These are phyloP conservation scores for Penicillium nucicola DNA, from an alignment of 495 filamentous ascomycete genomes.

Conservation along the genomic window DNA sequence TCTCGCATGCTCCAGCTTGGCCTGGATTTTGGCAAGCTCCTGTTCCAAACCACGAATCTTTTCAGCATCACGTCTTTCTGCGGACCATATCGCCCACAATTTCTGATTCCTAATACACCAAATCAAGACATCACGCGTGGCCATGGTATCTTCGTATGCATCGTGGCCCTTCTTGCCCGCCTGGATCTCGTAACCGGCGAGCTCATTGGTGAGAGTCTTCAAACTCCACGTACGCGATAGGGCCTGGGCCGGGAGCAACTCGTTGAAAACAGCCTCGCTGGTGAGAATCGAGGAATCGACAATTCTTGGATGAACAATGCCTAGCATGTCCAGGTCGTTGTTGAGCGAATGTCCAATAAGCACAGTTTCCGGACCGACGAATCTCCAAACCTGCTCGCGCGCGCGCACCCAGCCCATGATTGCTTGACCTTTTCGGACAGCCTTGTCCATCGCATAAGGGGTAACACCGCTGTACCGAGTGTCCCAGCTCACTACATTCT, in stretches of 20 bases:
- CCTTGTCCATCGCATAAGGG: constrained; percentile 20
- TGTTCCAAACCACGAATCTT: too few species aligned
- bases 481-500: constrained; percentile 33
- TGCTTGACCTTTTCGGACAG: constrained; percentile 26
- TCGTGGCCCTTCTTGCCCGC: constrained; percentile 28
- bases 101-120: constrained; percentile 22
- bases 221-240: constrained; percentile 23
- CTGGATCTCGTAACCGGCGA: constrained; percentile 34
- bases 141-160: constrained; percentile 39
- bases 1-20: too few species aligned
- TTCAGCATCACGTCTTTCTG: not conserved
- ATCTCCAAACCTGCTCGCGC: constrained; percentile 33
- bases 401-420: constrained; percentile 39
- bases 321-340: constrained; percentile 40
- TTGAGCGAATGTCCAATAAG: constrained; percentile 45
- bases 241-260: not conserved
- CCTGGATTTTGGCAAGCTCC: too few species aligned
- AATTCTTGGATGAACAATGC: constrained; percentile 37
- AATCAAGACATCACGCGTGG: constrained; percentile 37
- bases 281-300: constrained; percentile 38
- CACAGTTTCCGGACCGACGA: constrained; percentile 40
- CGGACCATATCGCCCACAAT: too few species aligned
- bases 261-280: constrained; percentile 18
- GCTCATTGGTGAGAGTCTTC: constrained; percentile 26
- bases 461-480: constrained; percentile 37